A percentile compares a stretch with the other conserved stretches of the same genome.
Conservation (phyloP, 1,284 basidiomycete genomes). For the Calocybe gambosa region DNA sequence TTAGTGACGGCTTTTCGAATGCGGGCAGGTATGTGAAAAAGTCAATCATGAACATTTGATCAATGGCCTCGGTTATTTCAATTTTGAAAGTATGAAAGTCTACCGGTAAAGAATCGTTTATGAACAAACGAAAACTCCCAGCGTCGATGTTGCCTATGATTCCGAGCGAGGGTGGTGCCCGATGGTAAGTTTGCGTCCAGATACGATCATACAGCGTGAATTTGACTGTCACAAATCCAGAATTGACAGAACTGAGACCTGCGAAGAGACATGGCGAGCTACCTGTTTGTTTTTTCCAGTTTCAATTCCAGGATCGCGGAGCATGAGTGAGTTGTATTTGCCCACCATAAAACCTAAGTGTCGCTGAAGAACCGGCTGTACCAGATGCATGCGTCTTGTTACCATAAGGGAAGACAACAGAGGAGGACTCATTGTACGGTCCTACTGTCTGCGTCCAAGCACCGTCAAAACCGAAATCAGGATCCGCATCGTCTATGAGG, state of each 20-base stretch:
- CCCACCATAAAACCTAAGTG: neutral
- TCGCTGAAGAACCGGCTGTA: neutral
- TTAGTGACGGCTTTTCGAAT: neutral
- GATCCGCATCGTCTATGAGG: neutral
- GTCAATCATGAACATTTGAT: neutral
- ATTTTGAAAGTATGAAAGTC: neutral
- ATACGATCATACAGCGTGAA: neutral
- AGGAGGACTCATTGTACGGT: neutral
- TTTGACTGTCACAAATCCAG: neutral
- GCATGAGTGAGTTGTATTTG: no score
- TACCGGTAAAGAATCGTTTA: neutral
- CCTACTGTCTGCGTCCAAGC: neutral
- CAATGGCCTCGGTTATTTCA: neutral
- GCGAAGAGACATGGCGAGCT: neutral
- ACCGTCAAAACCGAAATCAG: neutral
- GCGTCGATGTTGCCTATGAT: neutral
- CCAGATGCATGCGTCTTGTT: neutral
- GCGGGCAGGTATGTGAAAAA: neutral
- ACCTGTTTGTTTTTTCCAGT: neutral
- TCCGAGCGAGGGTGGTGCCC: neutral
- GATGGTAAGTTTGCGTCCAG: neutral
- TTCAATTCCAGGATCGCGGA: neutral
- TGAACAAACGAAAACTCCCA: neutral
- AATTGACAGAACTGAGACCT: neutral
- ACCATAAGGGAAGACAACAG: neutral